Base-by-base conservation (phyloP, 108 stramenopile genomes). In the Cylindrotheca closterium region DNA sequence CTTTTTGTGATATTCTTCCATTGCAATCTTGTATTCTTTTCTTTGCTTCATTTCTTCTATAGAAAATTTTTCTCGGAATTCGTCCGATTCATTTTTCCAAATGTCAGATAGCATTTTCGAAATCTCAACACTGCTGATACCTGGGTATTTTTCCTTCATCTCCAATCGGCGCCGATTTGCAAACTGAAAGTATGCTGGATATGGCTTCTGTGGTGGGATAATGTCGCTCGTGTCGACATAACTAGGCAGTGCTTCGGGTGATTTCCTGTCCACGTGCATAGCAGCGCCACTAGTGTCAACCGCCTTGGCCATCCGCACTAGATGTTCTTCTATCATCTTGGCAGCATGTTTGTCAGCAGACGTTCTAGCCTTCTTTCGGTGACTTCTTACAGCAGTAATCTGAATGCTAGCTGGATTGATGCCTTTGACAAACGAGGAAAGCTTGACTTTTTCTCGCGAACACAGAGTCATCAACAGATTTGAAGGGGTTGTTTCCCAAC, bases 401-500 rank as follows among this genome's bases (percentile, higher is more conserved):
- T 31, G 51, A 30, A 50, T 64, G 21, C 48, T 31, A 26, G 65
- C 72, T 17, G 65, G 45, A 34, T 63, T 49, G 42, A 69, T 60
- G 3, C 61, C 63, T 21, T 34, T 24, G 3, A 67, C 71, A 49
- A 71, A 73, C n/a, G 24, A 55, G 30, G 34, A 50, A 22, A 79
- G 46, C 45, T 23, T 37, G 26, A 46, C 60, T 3, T 60, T 63
- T 47, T 65, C 65, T 29, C 32, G 45, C 2, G 45, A 32, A 30
- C 73, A 63, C 7, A 79, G 62, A 42, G 47, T 27, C 3, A 67
- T 29, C 30, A 79, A 63, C 50, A 49, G 45, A 7, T 56, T 52
- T 23, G 58, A 33, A 15, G 70, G 55, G 23, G 66, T 70, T 42
- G 22, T 65, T 52, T 80, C 70, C 79, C 79, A 80, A 34, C 30